phyloP scores from a whole-genome alignment of 176 grass and related monocot species.

The Saccharum spontaneum region DNA sequence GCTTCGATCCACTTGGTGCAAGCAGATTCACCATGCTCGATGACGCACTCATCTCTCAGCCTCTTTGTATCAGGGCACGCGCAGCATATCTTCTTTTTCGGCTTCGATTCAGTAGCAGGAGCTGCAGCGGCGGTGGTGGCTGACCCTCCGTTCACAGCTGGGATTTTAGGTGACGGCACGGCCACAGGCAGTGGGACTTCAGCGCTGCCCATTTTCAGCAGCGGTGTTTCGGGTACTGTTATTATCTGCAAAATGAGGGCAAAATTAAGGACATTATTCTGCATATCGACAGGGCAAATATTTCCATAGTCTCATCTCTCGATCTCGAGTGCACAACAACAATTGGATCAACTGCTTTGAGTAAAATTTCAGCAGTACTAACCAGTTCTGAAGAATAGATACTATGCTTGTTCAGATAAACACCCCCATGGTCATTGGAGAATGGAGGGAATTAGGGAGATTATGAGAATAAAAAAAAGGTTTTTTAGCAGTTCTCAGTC shows the following conservation, averaged over 20 bases:
- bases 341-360: background rate
- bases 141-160: conserved; percentile 27
- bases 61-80: conserved; percentile 91
- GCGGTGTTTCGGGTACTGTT: background rate
- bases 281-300: background rate
- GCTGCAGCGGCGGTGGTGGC: background rate
- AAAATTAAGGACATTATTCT: background rate
- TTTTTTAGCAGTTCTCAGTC: background rate
- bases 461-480: background rate
- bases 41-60: conserved; percentile 72
- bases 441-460: background rate
- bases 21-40: conserved; percentile 56
- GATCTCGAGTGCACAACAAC: background rate
- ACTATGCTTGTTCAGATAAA: background rate
- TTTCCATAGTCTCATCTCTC: background rate
- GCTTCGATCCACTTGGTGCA: conserved; percentile 74
- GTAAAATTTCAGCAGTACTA: background rate
- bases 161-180: conserved; percentile 2
- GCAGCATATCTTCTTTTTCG: conserved; percentile 93
- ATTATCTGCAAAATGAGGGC: conserved; percentile 8
- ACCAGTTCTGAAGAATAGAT: background rate
- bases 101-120: conserved; percentile 40
- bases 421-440: background rate
- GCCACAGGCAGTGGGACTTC: conserved; percentile 21
- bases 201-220: conserved; percentile 32